Conservation (phyloP, 176 grass and related monocot species). For the Chrysopogon serrulatus region DNA sequence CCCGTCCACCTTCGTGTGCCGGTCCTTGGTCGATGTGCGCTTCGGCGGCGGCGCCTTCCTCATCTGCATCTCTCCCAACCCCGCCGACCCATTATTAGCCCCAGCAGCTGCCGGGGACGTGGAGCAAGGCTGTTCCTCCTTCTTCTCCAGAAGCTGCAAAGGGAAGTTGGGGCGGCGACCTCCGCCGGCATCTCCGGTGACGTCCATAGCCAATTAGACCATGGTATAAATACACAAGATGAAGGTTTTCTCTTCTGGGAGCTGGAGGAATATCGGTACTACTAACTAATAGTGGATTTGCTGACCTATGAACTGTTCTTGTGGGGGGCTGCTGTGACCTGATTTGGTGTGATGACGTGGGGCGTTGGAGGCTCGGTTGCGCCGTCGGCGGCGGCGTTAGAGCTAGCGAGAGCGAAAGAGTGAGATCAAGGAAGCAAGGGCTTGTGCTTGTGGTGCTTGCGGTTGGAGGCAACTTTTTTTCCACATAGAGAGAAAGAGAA, state of each 20-base stretch:
- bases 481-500: background rate
- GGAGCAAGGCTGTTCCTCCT: slow-evolving; percentile 68
- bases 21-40: slow-evolving; percentile 78
- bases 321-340: slow-evolving; percentile 30
- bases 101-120: slow-evolving; percentile 39
- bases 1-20: slow-evolving; percentile 95
- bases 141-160: slow-evolving; percentile 81
- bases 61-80: slow-evolving; percentile 28
- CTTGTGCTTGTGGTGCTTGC: background rate
- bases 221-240: slow-evolving; percentile 9
- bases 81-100: slow-evolving; percentile 19
- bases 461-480: background rate
- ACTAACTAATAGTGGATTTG: slow-evolving; percentile 11
- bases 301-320: slow-evolving; percentile 23
- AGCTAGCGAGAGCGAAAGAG: slow-evolving; percentile 7
- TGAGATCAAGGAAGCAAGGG: slow-evolving; percentile 25
- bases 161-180: slow-evolving; percentile 64
- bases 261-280: background rate
- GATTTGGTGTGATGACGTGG: slow-evolving; percentile 29
- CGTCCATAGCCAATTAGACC: slow-evolving; percentile 31
- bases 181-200: slow-evolving; percentile 33
- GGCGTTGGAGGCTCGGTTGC: background rate
- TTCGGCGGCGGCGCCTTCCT: slow-evolving; percentile 52
- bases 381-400: slow-evolving; percentile 9
- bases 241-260: background rate